phyloP scores from a whole-genome alignment of 2,329 filamentous ascomycete genomes.

The Botrytis galanthina region DNA sequence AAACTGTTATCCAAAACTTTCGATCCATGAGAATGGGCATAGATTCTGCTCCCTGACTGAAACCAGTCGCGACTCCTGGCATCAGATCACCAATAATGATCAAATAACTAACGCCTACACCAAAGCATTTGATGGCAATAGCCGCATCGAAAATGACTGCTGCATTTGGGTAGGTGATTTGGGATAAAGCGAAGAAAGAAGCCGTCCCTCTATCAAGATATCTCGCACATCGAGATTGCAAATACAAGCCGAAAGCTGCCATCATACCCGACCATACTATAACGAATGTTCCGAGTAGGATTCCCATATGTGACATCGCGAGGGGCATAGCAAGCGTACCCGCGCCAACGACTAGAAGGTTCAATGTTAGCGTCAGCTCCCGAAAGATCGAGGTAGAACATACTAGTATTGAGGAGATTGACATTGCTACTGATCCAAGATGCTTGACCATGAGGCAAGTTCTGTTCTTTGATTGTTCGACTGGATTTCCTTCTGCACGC shows the following conservation, averaged over 20 bases:
- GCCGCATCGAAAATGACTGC: conserved; percentile 93
- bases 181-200: conserved; percentile 95
- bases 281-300: conserved; percentile 76
- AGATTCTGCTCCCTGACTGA: conserved; percentile 61
- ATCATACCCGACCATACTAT: conserved; percentile 90
- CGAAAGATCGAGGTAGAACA: conserved; percentile 34
- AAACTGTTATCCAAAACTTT: conserved; percentile 96
- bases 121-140: conserved; percentile 97
- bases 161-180: conserved; percentile 94
- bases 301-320: conserved; percentile 93
- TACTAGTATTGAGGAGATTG: conserved; percentile 95
- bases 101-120: conserved; percentile 93
- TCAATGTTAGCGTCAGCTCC: conserved; percentile 28
- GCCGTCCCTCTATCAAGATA: conserved; percentile 87
- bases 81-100: conserved; percentile 99
- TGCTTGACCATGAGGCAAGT: conserved; percentile 64
- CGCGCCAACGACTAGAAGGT: conserved; percentile 75
- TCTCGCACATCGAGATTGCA: conserved; percentile 87
- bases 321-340: conserved; percentile 87
- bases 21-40: conserved; percentile 79
- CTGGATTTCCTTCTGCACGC: conserved; percentile 31
- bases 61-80: conserved; percentile 87
- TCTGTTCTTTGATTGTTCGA: conserved; percentile 63
- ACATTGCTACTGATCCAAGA: conserved; percentile 88
- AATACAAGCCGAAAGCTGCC: conserved; percentile 88